These are phyloP conservation scores for Rhizopogon vulgaris DNA, from an alignment of 768 basidiomycete species.

Conservation along the genomic window DNA sequence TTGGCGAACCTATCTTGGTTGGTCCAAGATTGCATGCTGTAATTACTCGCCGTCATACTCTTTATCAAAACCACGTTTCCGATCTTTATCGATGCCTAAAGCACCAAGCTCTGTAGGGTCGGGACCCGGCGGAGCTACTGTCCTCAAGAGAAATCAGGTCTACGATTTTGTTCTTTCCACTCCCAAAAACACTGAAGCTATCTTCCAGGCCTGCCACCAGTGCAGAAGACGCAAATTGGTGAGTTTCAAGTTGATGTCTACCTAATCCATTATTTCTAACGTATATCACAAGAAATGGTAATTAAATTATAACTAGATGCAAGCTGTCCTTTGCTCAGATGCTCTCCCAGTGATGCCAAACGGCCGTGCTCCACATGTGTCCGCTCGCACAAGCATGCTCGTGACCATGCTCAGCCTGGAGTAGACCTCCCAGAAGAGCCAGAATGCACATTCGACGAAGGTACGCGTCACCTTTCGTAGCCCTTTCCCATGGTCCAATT, in stretches of 20 bases:
- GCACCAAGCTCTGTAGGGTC: slow-evolving; percentile 10
- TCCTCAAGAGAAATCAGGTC: slow-evolving; percentile 22
- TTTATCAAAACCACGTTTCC: slow-evolving; percentile 2
- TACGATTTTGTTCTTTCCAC: background rate
- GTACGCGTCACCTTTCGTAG: slow-evolving; percentile 25
- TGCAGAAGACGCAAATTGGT: slow-evolving; percentile 73
- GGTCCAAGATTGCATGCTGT: background rate
- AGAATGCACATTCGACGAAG: slow-evolving; percentile 75
- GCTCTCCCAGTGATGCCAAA: slow-evolving; percentile 55
- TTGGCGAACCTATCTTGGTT: background rate
- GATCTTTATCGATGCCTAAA: slow-evolving; percentile 33
- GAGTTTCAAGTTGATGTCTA: slow-evolving; percentile 17
- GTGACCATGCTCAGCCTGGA: slow-evolving; percentile 56
- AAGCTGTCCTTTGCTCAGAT: slow-evolving; percentile 1
- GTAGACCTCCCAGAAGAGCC: slow-evolving; percentile 46
- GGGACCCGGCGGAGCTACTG: background rate
- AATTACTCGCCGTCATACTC: background rate
- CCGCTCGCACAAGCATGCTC: slow-evolving; percentile 66
- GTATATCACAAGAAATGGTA: slow-evolving; percentile 54
- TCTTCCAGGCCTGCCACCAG: slow-evolving; percentile 37
- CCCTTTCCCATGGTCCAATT: background rate
- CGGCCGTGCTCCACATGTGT: slow-evolving; percentile 74
- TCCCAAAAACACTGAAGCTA: background rate
- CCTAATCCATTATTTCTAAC: slow-evolving; percentile 11
- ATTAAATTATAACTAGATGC: slow-evolving; percentile 1